These are phyloP conservation scores for Psilocybe sp. DNA, from an alignment of 768 basidiomycete species.

Conservation along the genomic window DNA sequence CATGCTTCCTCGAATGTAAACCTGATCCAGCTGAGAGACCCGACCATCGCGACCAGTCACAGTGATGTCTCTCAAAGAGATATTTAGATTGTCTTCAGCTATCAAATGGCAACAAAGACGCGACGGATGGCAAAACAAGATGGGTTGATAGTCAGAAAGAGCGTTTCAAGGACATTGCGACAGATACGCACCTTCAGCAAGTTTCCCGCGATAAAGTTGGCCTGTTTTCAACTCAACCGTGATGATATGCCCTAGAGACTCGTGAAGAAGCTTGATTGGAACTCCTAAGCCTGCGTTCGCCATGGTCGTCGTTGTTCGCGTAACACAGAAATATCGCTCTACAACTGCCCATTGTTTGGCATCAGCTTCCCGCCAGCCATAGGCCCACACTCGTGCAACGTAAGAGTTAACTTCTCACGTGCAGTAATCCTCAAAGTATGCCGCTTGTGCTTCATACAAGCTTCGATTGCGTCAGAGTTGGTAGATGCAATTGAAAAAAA, in stretches of 20 bases:
- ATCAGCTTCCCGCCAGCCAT: too few species aligned
- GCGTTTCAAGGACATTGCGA: slow-evolving; percentile 5
- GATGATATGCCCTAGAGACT: slow-evolving; percentile 93
- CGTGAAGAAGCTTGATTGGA: slow-evolving; percentile 94
- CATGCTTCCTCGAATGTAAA: slow-evolving; percentile 98
- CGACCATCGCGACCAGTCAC: slow-evolving; percentile 98
- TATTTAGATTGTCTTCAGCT: slow-evolving; percentile 99
- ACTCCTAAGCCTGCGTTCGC: slow-evolving; percentile 77
- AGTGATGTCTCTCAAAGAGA: slow-evolving; percentile 93
- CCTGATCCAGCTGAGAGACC: slow-evolving; percentile 97
- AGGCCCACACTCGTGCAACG: too few species aligned
- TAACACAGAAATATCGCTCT: too few species aligned
- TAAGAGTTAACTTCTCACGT: too few species aligned
- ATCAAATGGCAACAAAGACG: slow-evolving; percentile 10
- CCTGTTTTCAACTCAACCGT: slow-evolving; percentile 99
- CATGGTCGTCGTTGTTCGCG: slow-evolving; percentile 31
- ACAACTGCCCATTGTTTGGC: too few species aligned
- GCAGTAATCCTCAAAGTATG: too few species aligned
- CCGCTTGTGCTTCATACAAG: too few species aligned
- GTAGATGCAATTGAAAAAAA: too few species aligned
- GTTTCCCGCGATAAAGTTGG: slow-evolving; percentile 94
- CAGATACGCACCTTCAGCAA: slow-evolving; percentile 80
- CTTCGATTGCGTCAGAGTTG: too few species aligned
- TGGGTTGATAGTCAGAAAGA: slow-evolving; percentile 14
- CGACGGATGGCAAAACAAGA: slow-evolving; percentile 8